Conservation (phyloP, 2,329 filamentous ascomycete genomes). For the Fusarium sp. region DNA sequence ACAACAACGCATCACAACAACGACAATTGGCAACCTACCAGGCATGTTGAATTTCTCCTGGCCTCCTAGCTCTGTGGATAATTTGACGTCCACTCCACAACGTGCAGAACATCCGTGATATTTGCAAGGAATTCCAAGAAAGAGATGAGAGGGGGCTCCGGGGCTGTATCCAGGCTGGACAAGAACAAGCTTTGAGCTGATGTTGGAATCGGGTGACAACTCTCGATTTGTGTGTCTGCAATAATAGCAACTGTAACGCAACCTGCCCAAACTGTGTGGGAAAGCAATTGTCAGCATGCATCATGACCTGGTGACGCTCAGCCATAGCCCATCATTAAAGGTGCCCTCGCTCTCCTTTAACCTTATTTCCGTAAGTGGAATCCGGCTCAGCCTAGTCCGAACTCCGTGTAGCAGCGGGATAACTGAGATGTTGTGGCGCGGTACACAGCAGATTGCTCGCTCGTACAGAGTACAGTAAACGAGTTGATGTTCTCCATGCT, state of each 20-base stretch:
- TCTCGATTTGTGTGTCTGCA: conserved; percentile 16
- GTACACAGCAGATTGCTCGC: conserved; percentile 21
- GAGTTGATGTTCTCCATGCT: not conserved
- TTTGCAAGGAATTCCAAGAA: conserved; percentile 27
- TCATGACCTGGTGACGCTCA: conserved; percentile 10
- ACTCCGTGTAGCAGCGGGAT: conserved; percentile 28
- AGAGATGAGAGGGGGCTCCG: conserved; percentile 15
- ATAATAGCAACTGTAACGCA: conserved; percentile 34
- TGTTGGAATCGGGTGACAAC: conserved; percentile 38
- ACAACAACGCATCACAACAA: conserved; percentile 10
- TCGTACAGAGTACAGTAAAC: conserved; percentile 23
- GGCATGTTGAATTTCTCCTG: conserved; percentile 8
- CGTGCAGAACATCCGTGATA: conserved; percentile 12
- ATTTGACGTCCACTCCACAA: conserved; percentile 28
- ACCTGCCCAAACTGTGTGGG: conserved; percentile 9
- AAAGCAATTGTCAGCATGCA: conserved; percentile 28
- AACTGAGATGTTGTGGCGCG: conserved; percentile 27
- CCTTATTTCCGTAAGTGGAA: conserved; percentile 16
- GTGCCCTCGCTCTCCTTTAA: conserved; percentile 3
- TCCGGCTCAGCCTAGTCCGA: conserved; percentile 18
- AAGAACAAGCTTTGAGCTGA: conserved; percentile 34
- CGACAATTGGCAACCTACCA: not conserved
- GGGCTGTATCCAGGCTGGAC: conserved; percentile 33
- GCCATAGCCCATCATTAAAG: conserved; percentile 22
- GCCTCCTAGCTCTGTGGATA: conserved; percentile 37